Percentiles rank a stretch among this genome's conserved stretches.
phyloP scores from a whole-genome alignment of 208 protist species.

The Endotrypanum monterogeii region DNA sequence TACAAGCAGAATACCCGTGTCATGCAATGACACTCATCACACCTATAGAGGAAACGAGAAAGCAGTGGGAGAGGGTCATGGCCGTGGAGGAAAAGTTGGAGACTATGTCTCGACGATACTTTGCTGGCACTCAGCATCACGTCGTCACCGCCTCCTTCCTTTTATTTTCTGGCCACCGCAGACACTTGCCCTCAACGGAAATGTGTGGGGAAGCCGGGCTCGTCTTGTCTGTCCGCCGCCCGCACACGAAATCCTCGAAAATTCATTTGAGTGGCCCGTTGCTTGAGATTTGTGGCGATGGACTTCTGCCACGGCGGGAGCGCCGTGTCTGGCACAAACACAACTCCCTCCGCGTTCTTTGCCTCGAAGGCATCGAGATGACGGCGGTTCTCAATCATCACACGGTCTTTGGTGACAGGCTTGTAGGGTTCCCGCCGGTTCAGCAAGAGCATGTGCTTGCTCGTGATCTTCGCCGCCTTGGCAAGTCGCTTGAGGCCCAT shows the following conservation, averaged over 20 bases:
- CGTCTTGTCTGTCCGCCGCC: constrained; percentile 72
- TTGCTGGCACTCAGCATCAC: background rate
- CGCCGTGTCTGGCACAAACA: constrained; percentile 74
- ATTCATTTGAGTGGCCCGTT: constrained; percentile 44
- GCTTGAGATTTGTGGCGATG: constrained; percentile 42
- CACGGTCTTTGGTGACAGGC: constrained; percentile 57
- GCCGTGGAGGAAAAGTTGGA: background rate
- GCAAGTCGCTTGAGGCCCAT: constrained; percentile 42
- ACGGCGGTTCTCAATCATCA: constrained; percentile 56
- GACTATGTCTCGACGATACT: background rate
- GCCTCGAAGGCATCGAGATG: constrained; percentile 66
- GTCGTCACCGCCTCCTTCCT: background rate
- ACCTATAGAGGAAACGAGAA: background rate
- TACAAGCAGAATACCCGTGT: background rate
- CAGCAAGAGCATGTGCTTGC: constrained; percentile 38
- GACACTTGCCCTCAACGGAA: constrained; percentile 49
- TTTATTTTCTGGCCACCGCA: background rate
- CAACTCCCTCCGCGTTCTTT: constrained; percentile 65
- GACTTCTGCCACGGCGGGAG: constrained; percentile 79
- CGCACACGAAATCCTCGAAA: constrained; percentile 79
- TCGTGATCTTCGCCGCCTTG: constrained; percentile 53
- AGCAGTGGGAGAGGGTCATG: background rate
- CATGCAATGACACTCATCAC: background rate
- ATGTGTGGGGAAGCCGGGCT: constrained; percentile 85
- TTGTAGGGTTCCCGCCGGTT: constrained; percentile 64